Evolutionary conservation across 371 early-diverging fungal genomes (phyloP).

Genomic region (Saksenaea vasiformis): DNA sequence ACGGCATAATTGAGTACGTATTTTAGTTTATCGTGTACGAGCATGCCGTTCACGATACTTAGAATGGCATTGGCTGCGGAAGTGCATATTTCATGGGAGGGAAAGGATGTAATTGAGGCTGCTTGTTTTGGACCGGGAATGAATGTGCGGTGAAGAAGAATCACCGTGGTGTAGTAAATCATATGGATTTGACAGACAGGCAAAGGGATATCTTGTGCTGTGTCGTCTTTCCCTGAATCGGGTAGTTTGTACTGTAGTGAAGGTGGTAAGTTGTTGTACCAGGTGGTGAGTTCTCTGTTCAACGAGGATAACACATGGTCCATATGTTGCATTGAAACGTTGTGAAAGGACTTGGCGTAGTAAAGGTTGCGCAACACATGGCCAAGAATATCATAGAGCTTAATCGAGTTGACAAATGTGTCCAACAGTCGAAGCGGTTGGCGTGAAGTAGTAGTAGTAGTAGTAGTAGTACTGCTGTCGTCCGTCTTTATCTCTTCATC

Average conservation of each 20-base stretch:
- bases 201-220: slow-evolving; percentile 14
- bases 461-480: no score
- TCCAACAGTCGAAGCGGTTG: slow-evolving; percentile 33
- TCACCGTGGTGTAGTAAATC: slow-evolving; percentile 45
- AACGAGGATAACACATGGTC: slow-evolving; percentile 40
- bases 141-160: slow-evolving; percentile 46
- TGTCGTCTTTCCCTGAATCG: slow-evolving; percentile 10
- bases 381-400: slow-evolving; percentile 45
- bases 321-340: slow-evolving; percentile 25
- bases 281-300: slow-evolving; percentile 42
- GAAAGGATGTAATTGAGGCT: slow-evolving; percentile 27
- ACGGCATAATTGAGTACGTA: slow-evolving; percentile 21
- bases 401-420: slow-evolving; percentile 36
- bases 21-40: slow-evolving; percentile 12
- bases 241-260: slow-evolving; percentile 38
- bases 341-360: slow-evolving; percentile 38
- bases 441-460: slow-evolving; percentile 10
- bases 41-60: slow-evolving; percentile 34
- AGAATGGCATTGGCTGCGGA: slow-evolving; percentile 44
- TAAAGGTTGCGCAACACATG: slow-evolving; percentile 50
- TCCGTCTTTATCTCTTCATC: slow-evolving; percentile 20
- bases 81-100: slow-evolving; percentile 44
- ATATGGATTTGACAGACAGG: slow-evolving; percentile 48
- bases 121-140: slow-evolving; percentile 34
- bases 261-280: slow-evolving; percentile 47